phyloP scores from a whole-genome alignment of 208 protist genomes.

The Hexamita inflata region DNA sequence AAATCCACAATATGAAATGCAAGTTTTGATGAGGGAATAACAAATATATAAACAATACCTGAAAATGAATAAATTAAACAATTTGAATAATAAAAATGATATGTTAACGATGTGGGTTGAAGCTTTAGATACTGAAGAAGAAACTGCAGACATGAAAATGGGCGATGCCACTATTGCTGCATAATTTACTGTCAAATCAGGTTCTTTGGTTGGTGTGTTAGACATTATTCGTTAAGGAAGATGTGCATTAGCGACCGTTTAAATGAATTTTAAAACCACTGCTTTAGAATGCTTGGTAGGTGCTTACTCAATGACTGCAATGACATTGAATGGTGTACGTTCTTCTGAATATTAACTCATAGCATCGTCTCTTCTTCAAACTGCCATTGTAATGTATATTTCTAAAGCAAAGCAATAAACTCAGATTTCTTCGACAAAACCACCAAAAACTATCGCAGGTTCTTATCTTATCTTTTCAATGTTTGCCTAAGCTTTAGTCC shows the following conservation, averaged over 20 bases:
- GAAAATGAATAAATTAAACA: neutral
- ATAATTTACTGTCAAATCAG: constrained; percentile 19
- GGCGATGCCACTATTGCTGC: constrained; percentile 24
- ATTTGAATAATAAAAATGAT: neutral
- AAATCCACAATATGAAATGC: neutral
- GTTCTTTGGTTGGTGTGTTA: neutral
- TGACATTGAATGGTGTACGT: constrained; percentile 12
- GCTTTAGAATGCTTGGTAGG: constrained; percentile 16
- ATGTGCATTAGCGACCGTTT: constrained; percentile 16
- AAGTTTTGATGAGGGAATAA: neutral
- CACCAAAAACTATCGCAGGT: constrained; percentile 8
- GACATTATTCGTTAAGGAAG: constrained; percentile 20
- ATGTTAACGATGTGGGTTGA: constrained; percentile 2
- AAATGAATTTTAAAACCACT: constrained; percentile 16
- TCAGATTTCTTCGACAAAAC: neutral
- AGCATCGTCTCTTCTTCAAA: neutral
- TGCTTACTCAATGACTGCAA: constrained; percentile 14
- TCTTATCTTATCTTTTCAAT: neutral
- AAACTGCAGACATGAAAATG: neutral
- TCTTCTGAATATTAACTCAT: constrained; percentile 1
- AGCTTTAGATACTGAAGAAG: constrained; percentile 16
- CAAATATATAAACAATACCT: neutral
- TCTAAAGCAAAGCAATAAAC: neutral
- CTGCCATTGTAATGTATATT: constrained; percentile 14
- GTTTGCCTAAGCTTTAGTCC: neutral